Conservation (phyloP, 108 stramenopile genomes). For the Conticribra weissflogii region DNA sequence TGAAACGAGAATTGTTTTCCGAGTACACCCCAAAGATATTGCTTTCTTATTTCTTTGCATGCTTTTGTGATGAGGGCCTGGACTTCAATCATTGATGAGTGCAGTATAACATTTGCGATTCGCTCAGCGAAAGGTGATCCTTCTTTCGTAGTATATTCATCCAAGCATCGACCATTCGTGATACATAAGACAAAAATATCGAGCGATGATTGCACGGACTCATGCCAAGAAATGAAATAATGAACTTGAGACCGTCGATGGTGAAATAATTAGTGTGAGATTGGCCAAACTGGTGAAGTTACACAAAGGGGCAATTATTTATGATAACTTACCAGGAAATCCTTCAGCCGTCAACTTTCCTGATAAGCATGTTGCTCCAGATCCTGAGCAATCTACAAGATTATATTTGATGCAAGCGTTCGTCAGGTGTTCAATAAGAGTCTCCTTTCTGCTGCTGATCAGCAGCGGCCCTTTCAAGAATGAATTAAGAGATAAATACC, state of each 20-base stretch:
- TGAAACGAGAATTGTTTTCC: conserved; percentile 13
- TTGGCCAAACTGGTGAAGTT: too few species aligned
- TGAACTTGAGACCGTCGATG: conserved; percentile 1
- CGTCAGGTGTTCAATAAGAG: conserved; percentile 25
- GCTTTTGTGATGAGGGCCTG: conserved; percentile 19
- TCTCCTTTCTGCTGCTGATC: conserved; percentile 26
- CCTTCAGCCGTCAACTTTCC: too few species aligned
- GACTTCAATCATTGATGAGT: conserved; percentile 33
- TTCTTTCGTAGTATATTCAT: conserved; percentile 34
- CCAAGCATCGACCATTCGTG: conserved; percentile 37
- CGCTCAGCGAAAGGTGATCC: conserved; percentile 37
- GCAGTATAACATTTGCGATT: conserved; percentile 31
- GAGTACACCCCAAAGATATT: conserved; percentile 33
- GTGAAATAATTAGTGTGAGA: not conserved
- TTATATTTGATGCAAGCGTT: too few species aligned
- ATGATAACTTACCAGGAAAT: too few species aligned
- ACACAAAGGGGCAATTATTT: too few species aligned
- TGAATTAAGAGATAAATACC: conserved; percentile 37
- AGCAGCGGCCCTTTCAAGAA: conserved; percentile 23
- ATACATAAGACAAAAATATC: conserved; percentile 42
- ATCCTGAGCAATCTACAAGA: too few species aligned
- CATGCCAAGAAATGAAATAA: conserved; percentile 49
- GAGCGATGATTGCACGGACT: conserved; percentile 32
- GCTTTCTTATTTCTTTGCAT: conserved; percentile 21
- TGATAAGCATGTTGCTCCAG: too few species aligned